These are phyloP conservation scores for Psilocybe cubensis DNA, from an alignment of 768 basidiomycete genomes.

Conservation along the genomic window DNA sequence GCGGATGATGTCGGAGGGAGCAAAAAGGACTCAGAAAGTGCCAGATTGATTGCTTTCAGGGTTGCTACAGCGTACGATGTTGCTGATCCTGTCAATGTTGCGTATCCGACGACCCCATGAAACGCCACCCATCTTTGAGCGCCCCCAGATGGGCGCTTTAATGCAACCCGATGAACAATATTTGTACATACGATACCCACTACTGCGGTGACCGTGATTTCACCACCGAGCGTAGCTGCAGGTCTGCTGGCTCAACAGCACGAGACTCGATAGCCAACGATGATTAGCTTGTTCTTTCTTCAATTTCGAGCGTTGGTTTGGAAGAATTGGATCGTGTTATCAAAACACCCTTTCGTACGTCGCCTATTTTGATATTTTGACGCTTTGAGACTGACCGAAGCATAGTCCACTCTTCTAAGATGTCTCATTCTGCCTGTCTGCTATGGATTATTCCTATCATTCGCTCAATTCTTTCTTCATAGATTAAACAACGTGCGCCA, in stretches of 20 bases:
- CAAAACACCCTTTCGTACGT: conserved; percentile 62
- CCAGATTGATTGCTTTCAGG: not conserved
- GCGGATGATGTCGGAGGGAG: no score
- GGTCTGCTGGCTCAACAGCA: not conserved
- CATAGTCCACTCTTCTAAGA: conserved; percentile 59
- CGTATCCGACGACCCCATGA: not conserved
- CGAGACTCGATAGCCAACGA: conserved; percentile 1
- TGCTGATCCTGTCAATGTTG: not conserved
- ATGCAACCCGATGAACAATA: not conserved
- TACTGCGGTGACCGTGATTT: not conserved
- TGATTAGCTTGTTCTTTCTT: conserved; percentile 53
- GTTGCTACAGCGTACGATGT: not conserved
- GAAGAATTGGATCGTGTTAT: conserved; percentile 79
- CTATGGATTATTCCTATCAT: conserved; percentile 68
- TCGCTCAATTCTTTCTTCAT: conserved; percentile 61
- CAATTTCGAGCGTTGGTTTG: conserved; percentile 64
- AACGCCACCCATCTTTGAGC: no score
- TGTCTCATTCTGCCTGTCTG: conserved; percentile 67
- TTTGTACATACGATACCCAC: not conserved
- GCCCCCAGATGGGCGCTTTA: not conserved
- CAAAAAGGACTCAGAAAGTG: no score
- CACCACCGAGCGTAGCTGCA: not conserved
- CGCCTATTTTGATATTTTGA: not conserved
- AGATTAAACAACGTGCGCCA: conserved; percentile 59
- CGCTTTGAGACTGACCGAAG: not conserved